These are phyloP conservation scores for Boletus pseudopeckii DNA, from an alignment of 768 basidiomycete species.

Conservation along the genomic window DNA sequence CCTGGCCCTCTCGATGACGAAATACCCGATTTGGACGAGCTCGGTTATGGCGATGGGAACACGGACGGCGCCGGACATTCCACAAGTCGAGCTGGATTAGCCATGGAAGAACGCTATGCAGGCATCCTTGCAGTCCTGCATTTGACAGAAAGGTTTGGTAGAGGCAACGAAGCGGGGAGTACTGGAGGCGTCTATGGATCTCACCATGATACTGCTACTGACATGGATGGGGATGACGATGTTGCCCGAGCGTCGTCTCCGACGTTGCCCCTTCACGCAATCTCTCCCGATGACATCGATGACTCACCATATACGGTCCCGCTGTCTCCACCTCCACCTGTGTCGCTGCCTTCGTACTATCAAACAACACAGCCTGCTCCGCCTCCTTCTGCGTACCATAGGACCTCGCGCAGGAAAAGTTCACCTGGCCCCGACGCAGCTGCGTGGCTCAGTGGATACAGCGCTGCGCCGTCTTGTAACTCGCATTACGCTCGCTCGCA, in stretches of 20 bases:
- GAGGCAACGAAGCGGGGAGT: conserved; percentile 22
- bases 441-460: conserved; percentile 25
- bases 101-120: conserved; percentile 29
- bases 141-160: conserved; percentile 8
- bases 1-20: conserved; percentile 25
- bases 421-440: conserved; percentile 30
- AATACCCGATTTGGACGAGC: conserved; percentile 14
- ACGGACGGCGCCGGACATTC: background rate
- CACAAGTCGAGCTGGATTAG: background rate
- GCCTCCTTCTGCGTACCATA: conserved; percentile 27
- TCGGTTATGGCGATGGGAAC: conserved; percentile 1
- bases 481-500: conserved; percentile 30
- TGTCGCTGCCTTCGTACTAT: background rate
- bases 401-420: conserved; percentile 15
- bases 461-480: conserved; percentile 22
- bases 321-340: conserved; percentile 27
- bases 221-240: conserved; percentile 9
- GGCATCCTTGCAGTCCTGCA: conserved; percentile 26
- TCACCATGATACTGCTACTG: conserved; percentile 8
- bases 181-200: conserved; percentile 29
- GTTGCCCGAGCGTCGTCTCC: conserved; percentile 21
- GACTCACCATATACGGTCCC: conserved; percentile 17
- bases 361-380: conserved; percentile 13
- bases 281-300: conserved; percentile 1
- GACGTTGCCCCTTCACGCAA: conserved; percentile 19